These are phyloP conservation scores for Telopea speciosissima DNA, from an alignment of 177 flowering plant genomes.

Conservation along the genomic window DNA sequence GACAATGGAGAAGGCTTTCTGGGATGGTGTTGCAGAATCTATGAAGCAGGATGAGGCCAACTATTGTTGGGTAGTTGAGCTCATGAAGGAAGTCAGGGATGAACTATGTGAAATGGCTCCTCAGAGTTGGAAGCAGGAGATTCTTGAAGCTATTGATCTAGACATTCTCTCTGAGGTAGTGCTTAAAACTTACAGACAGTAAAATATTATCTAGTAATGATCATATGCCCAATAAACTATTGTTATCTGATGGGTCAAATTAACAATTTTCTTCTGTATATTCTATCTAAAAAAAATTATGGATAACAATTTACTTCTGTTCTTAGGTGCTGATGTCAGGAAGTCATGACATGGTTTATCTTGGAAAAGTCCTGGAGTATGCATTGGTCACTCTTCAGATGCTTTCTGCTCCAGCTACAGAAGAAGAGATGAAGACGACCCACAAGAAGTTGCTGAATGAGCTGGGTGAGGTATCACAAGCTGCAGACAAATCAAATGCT, in stretches of 20 bases:
- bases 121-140: constrained; percentile 71
- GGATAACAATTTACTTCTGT: neutral
- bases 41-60: constrained; percentile 53
- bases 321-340: constrained; percentile 65
- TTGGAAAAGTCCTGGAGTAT: constrained; percentile 67
- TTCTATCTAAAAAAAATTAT: too few species aligned
- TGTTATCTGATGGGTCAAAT: too few species aligned
- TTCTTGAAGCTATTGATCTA: constrained; percentile 60
- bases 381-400: constrained; percentile 61
- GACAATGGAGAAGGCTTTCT: constrained; percentile 88
- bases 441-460: constrained; percentile 58
- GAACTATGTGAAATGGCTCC: constrained; percentile 81
- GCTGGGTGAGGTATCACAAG: constrained; percentile 41
- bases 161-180: constrained; percentile 77
- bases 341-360: constrained; percentile 56
- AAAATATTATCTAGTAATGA: neutral
- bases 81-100: constrained; percentile 83
- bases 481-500: constrained; percentile 28
- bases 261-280: too few species aligned
- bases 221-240: too few species aligned
- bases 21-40: constrained; percentile 79
- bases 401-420: constrained; percentile 84
- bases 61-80: constrained; percentile 55
- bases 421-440: constrained; percentile 49
- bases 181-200: neutral